Percentiles rank a stretch among this genome's conserved stretches.
These are phyloP conservation scores for Saturnispora quitensis DNA, from an alignment of 805 yeast genomes.

Conservation along the genomic window DNA sequence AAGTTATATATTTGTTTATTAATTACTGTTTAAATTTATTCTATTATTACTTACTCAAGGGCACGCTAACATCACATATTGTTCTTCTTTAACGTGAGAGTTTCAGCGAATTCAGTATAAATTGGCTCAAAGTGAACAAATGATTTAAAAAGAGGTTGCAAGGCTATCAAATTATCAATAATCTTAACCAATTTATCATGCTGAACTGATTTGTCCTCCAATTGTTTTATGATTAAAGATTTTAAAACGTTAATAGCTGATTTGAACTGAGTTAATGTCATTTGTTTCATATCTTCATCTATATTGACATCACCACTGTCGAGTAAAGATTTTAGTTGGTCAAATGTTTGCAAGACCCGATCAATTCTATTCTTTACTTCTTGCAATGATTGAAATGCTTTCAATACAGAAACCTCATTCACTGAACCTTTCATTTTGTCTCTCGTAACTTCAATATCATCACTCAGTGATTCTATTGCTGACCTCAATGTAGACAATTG, in stretches of 20 bases:
- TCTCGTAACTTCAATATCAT: constrained; percentile 33
- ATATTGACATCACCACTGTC: constrained; percentile 15
- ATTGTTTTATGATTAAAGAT: constrained; percentile 26
- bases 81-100: constrained; percentile 27
- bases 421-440: constrained; percentile 16
- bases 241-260: constrained; percentile 36
- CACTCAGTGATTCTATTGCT: constrained; percentile 47
- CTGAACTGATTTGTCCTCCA: background rate
- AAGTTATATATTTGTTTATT: background rate
- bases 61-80: background rate
- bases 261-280: constrained; percentile 23
- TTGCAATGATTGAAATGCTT: constrained; percentile 37
- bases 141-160: constrained; percentile 46
- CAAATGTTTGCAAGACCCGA: constrained; percentile 31
- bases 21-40: background rate
- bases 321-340: constrained; percentile 33
- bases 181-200: constrained; percentile 30
- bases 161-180: constrained; percentile 37
- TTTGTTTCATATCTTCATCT: constrained; percentile 1
- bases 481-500: constrained; percentile 52
- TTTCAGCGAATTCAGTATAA: constrained; percentile 41
- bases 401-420: constrained; percentile 13
- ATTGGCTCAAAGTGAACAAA: constrained; percentile 40
- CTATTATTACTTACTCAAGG: background rate
- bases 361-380: constrained; percentile 36